Conservation (phyloP, 225 moss, liverwort and hornwort species). For the Thuidium tamariscinum region DNA sequence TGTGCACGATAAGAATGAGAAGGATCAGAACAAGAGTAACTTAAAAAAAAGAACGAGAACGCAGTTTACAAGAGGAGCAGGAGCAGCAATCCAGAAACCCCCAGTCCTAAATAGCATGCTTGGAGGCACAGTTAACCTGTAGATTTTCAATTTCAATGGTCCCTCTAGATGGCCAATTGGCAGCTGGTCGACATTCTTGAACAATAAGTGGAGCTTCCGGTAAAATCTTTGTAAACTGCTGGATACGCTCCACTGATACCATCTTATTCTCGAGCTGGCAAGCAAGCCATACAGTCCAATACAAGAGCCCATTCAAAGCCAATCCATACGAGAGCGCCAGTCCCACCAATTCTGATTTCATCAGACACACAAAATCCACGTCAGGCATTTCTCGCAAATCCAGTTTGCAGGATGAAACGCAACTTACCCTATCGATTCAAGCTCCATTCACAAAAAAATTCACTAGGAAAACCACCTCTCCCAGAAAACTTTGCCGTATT, state of each 20-base stretch:
- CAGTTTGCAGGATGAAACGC: background rate
- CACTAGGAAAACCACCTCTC: background rate
- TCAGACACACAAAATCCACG: background rate
- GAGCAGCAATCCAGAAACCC: background rate
- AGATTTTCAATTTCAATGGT: conserved; percentile 35
- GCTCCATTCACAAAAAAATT: background rate
- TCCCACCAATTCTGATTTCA: conserved; percentile 48
- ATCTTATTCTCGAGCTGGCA: conserved; percentile 65
- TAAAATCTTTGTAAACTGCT: conserved; percentile 39
- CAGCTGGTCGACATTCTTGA: conserved; percentile 24
- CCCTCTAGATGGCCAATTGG: conserved; percentile 43
- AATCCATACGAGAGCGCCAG: conserved; percentile 55
- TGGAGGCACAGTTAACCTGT: conserved; percentile 16
- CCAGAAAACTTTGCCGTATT: background rate
- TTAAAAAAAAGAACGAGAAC: background rate
- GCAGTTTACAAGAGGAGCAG: background rate
- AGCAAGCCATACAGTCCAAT: conserved; percentile 35
- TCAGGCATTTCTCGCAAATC: background rate
- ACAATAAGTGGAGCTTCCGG: conserved; percentile 35
- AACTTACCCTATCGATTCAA: background rate
- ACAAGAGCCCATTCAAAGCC: conserved; percentile 32
- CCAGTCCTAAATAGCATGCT: background rate
- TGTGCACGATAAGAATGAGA: background rate
- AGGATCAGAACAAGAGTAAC: background rate
- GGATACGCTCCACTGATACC: conserved; percentile 53